Percentiles rank a stretch among this genome's conserved stretches.
phyloP scores from a whole-genome alignment of 2,329 filamentous ascomycete genomes.

The Teratosphaeriaceae sp. region DNA sequence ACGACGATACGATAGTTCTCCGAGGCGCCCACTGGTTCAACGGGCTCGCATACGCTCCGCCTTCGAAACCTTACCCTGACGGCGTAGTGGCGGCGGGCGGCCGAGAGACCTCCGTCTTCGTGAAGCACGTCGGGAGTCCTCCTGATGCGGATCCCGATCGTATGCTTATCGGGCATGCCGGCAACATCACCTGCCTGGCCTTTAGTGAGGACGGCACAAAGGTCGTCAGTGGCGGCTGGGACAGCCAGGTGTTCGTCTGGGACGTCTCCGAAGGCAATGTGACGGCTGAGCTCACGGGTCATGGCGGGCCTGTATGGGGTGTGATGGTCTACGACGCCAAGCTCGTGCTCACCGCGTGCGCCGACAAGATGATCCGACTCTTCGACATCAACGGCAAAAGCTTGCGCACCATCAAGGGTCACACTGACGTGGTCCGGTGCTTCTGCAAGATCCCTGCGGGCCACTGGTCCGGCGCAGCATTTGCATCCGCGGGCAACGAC shows the following conservation, averaged over 20 bases:
- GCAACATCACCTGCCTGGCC: conserved; percentile 84
- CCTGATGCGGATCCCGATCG: conserved; percentile 74
- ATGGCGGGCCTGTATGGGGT: conserved; percentile 83
- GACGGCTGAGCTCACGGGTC: conserved; percentile 63
- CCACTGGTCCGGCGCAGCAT: conserved; percentile 78
- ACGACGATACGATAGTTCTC: conserved; percentile 70
- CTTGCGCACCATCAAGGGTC: conserved; percentile 58
- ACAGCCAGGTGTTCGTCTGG: conserved; percentile 83
- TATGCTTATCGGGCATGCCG: conserved; percentile 74
- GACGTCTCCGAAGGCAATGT: conserved; percentile 77
- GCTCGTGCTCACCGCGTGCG: conserved; percentile 74
- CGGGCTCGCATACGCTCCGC: conserved; percentile 67
- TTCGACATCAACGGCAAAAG: conserved; percentile 63
- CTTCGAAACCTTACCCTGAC: conserved; percentile 61
- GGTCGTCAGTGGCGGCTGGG: conserved; percentile 91
- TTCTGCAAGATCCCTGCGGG: conserved; percentile 70
- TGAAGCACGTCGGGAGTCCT: conserved; percentile 62
- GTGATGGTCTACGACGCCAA: conserved; percentile 75
- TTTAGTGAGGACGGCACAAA: conserved; percentile 64
- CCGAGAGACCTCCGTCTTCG: conserved; percentile 88
- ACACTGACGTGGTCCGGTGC: conserved; percentile 80
- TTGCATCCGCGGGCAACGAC: conserved; percentile 92
- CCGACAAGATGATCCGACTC: conserved; percentile 82
- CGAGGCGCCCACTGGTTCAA: conserved; percentile 86
- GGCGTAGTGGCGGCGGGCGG: conserved; percentile 84